Evolutionary conservation across 306 rosid species (phyloP).

Genomic region (Senna tora): DNA sequence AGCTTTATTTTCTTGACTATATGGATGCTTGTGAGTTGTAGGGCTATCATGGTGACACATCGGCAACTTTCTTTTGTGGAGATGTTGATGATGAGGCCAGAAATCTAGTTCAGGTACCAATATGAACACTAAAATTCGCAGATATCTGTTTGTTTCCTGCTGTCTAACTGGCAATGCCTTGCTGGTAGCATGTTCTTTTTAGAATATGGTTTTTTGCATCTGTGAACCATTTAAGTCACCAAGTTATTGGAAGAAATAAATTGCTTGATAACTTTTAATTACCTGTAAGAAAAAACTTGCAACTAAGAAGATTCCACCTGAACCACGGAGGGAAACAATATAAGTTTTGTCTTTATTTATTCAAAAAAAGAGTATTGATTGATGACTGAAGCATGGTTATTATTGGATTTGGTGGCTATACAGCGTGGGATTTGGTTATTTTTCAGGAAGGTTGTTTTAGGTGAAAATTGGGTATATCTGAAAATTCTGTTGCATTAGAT

Average conservation of each 20-base stretch:
- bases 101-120: conserved; percentile 75
- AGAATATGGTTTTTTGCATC: neutral
- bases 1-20: conserved; percentile 28
- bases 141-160: neutral
- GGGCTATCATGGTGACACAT: conserved; percentile 96
- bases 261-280: neutral
- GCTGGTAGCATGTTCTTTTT: neutral
- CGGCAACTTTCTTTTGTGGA: conserved; percentile 88
- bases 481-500: neutral
- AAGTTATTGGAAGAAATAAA: neutral
- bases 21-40: conserved; percentile 46
- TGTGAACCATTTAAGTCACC: neutral
- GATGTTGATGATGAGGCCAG: conserved; percentile 70
- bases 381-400: neutral
- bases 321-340: neutral
- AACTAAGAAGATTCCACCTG: neutral
- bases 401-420: neutral
- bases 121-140: conserved; percentile 21
- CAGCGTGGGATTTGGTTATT: no score
- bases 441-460: neutral
- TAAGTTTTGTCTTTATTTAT: neutral
- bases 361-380: neutral
- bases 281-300: neutral
- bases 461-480: neutral
- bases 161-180: neutral